A percentile compares a stretch with the other conserved stretches of the same genome.
phyloP scores from a whole-genome alignment of 345 rosid species.

The Citrus medica region DNA sequence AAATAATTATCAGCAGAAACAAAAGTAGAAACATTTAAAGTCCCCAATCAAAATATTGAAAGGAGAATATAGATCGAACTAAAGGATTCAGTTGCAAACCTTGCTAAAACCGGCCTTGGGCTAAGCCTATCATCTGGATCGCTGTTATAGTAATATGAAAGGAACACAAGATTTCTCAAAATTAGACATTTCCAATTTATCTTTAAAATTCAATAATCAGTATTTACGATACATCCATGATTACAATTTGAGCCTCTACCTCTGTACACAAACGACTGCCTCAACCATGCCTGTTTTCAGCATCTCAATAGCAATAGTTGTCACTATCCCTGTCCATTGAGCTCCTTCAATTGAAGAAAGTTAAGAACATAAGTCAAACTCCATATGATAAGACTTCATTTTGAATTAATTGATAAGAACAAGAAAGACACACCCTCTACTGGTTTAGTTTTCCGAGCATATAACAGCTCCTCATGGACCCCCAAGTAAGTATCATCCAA shows the following conservation, averaged over 20 bases:
- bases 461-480: constrained; percentile 66
- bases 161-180: background rate
- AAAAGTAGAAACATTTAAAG: background rate
- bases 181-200: background rate
- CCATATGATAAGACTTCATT: background rate
- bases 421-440: constrained; percentile 54
- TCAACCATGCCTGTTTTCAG: constrained; percentile 83
- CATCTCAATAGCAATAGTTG: constrained; percentile 95
- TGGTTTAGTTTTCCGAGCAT: constrained; percentile 88
- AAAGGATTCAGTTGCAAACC: constrained; percentile 37
- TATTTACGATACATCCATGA: background rate
- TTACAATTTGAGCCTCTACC: constrained; percentile 36
- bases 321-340: constrained; percentile 97
- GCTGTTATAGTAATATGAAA: constrained; percentile 33
- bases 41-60: background rate
- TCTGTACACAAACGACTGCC: constrained; percentile 94
- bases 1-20: constrained; percentile 1
- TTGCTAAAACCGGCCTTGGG: constrained; percentile 90
- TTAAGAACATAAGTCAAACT: constrained; percentile 11
- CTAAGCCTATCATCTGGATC: constrained; percentile 88
- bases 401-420: background rate
- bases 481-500: constrained; percentile 87
- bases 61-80: constrained; percentile 9
- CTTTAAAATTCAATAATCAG: background rate
- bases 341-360: constrained; percentile 56